Evolutionary conservation across 257 asterid genomes (phyloP), one percentile per base, ranked within the genome.

Genomic region (Solanum chiquidenum): DNA sequence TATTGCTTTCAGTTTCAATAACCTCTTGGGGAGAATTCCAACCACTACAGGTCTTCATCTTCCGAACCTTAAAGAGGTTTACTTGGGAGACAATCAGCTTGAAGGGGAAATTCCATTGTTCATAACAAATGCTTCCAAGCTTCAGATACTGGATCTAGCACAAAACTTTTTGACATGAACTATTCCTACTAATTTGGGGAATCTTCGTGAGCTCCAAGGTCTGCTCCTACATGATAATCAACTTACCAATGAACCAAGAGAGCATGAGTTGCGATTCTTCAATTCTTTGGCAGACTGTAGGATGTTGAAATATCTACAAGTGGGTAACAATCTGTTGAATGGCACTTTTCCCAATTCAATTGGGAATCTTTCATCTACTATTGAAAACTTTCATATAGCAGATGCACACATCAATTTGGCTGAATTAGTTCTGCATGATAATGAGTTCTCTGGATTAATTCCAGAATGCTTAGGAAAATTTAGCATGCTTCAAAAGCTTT

Each of bases 401-500:
- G 21, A 68, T 68, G 37, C 75, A 12, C 37, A 68, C 5, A 66
- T 66, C 73, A 11, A 11, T 52, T 87, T 92, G 18, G 92, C 90
- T 10, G 83, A 68, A 18, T n/a, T 91, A 21, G 29, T 0, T 23
- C 69, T 91, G 25, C 40, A 33, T 0, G 86, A 34, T 13, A 91
- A 91, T 86, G 37, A 79, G 12, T 88, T 91, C 23, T 83, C 89
- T 4, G 91, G 93, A 34, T 21, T 83, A 16, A 66, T 92, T 16
- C 92, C 92, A 12, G 31, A 85, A 37, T 90, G 92, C 68, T 42
- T 92, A 7, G 91, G 92, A 60, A 89, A 90, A 55, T 87, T 92
- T 52, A 9, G 31, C 12, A 71, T 86, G 68, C 52, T 92, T 23
- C 90, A 86, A 64, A 10, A 5, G 6, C 64, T 92, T 33, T 12